Percentiles rank a stretch among this genome's conserved stretches.
phyloP scores from a whole-genome alignment of 2,329 filamentous ascomycete species.

The Verticillium alfalfae region DNA sequence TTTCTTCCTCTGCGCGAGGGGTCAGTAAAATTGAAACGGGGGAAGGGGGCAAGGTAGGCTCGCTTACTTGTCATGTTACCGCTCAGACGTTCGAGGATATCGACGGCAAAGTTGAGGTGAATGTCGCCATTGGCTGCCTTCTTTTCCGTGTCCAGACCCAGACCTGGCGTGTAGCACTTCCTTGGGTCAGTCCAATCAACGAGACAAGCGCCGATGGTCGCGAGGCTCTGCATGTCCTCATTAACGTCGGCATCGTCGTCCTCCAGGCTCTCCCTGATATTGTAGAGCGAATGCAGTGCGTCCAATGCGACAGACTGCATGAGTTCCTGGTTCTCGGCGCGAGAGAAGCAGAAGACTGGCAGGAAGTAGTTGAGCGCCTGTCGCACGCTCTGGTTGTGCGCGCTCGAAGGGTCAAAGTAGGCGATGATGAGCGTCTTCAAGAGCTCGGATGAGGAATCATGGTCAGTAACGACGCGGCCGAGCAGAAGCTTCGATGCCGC shows the following conservation, averaged over 20 bases:
- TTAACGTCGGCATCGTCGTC: conserved; percentile 71
- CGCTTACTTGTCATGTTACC: conserved; percentile 62
- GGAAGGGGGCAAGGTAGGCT: too few species aligned
- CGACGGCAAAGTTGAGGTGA: conserved; percentile 72
- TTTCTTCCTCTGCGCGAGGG: conserved; percentile 64
- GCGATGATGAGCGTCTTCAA: conserved; percentile 77
- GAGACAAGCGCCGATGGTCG: conserved; percentile 73
- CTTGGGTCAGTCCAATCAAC: conserved; percentile 94
- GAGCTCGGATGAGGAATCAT: conserved; percentile 63
- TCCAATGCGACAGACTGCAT: conserved; percentile 72
- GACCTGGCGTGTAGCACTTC: conserved; percentile 57
- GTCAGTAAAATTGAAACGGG: conserved; percentile 20
- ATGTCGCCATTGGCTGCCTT: conserved; percentile 68
- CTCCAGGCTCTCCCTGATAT: conserved; percentile 65
- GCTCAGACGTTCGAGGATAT: conserved; percentile 70
- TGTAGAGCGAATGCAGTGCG: conserved; percentile 69
- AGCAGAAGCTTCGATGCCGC: conserved; percentile 84
- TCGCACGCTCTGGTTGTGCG: conserved; percentile 72
- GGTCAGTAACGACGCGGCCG: conserved; percentile 69
- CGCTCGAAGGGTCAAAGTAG: conserved; percentile 84
- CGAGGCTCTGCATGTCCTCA: conserved; percentile 73
- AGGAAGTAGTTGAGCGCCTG: conserved; percentile 92
- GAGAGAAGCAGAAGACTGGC: conserved; percentile 87
- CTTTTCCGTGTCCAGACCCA: conserved; percentile 50
- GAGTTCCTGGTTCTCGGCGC: conserved; percentile 73